Base-by-base conservation (phyloP, 202 grass and related monocot genomes). In the Eragrostis tef region DNA sequence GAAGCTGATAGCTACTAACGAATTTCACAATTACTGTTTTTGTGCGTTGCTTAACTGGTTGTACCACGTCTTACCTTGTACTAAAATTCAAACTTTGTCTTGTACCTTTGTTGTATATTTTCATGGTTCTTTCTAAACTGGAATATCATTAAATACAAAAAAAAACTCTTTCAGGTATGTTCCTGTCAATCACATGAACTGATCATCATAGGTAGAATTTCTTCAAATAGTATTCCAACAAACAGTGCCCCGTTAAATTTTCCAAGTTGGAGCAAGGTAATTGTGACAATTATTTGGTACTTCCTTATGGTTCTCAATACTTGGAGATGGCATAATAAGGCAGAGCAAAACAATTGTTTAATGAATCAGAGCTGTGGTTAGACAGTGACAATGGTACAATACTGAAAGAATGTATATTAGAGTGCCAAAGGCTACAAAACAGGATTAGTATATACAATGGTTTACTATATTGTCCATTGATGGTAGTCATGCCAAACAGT, bases 231-330 rank as follows among this genome's bases (percentile, higher is more conserved):
- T 59, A 75, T 15, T 24, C 6, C 0, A 8, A 58, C 71, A 49
- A 67, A 79, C n/a, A 39, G 34, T 11, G 5, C 20, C 21, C 34
- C 7, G 2, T 36, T 58, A 19, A 57, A 31, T 3, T 45, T n/a
- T 45, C 36, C 36, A 59, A 5, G 46, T 70, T 36, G 45, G 36
- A 80, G 9, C 51, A 80, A 58, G 36, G 22, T 80, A 45, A 12
- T 7, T 77, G 22, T 54, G 14, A 61, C 27, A 20, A 46, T 44
- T 12, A 74, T 58, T 61, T 46, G 24, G 8, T 44, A 3, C 6
- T 16, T 27, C 13, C 73, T 62, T 0, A 19, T 9, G 47, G 22
- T 42, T 76, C 46, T 6, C 31, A 69, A 43, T 17, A 17, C 17
- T 57, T 21, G 31, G 6, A 11, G 22, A n/a, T n/a, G 24, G 24